Conservation (phyloP, 2,329 filamentous ascomycete genomes). For the Aphanocladium album region DNA sequence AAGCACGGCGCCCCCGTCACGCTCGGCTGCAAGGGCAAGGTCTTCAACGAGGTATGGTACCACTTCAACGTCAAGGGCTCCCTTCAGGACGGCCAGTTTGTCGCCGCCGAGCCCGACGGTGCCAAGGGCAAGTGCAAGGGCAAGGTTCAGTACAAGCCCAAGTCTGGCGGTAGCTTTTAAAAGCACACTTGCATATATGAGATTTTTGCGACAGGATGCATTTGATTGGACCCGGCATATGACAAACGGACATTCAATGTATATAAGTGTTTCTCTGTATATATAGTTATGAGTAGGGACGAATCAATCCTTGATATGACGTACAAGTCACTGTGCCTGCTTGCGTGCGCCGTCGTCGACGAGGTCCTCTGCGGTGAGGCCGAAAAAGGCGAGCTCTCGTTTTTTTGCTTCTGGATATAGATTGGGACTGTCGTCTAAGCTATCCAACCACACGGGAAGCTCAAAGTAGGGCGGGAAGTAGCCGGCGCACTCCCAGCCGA, state of each 20-base stretch:
- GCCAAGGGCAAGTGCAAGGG: conserved; percentile 58
- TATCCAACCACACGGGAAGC: neutral
- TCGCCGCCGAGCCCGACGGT: conserved; percentile 50
- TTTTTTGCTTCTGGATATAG: neutral
- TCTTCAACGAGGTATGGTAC: conserved; percentile 54
- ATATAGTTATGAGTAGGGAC: neutral
- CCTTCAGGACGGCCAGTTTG: conserved; percentile 56
- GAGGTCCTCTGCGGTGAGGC: neutral
- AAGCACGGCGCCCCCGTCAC: conserved; percentile 51
- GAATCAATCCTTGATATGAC: neutral
- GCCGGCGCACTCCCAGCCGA: conserved; percentile 10
- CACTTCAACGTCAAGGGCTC: conserved; percentile 59
- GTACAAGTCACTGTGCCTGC: neutral
- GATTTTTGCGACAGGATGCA: too few species aligned
- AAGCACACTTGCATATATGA: neutral
- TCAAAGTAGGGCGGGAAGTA: conserved; percentile 2
- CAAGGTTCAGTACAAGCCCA: conserved; percentile 62
- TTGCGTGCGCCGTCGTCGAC: neutral
- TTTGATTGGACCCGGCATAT: neutral
- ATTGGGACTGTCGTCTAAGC: neutral
- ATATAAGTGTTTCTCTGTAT: neutral
- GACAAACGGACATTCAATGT: neutral
- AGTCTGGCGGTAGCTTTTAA: neutral
- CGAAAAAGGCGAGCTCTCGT: neutral
- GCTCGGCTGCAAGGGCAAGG: conserved; percentile 47